Evolutionary conservation across 192 early-diverging fungal genomes (phyloP).

Genomic region (Linnemannia hyalina): DNA sequence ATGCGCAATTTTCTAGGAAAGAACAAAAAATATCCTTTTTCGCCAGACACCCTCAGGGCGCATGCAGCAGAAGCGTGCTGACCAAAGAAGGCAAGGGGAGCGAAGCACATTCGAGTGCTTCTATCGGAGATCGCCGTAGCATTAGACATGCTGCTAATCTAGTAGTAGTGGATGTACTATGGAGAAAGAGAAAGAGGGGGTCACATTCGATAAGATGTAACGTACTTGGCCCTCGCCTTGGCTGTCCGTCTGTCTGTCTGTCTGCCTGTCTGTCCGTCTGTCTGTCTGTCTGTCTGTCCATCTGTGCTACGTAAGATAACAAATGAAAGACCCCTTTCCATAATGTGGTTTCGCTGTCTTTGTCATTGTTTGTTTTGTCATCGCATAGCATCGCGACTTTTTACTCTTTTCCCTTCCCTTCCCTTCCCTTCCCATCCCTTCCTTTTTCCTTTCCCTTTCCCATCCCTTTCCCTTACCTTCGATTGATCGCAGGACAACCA

Average conservation of each 20-base stretch:
- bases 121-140: background rate
- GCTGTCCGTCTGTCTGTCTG: no score
- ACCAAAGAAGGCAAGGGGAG: constrained; percentile 1
- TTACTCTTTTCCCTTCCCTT: no score
- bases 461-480: background rate
- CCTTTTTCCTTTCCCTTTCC: no score
- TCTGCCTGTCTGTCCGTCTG: no score
- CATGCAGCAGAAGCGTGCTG: background rate
- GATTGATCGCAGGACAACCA: background rate
- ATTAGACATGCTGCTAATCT: background rate
- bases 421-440: no score
- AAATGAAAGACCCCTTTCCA: background rate
- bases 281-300: no score
- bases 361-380: no score
- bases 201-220: no score
- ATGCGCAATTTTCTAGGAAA: background rate
- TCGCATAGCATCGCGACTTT: no score
- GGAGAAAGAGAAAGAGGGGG: background rate
- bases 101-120: background rate
- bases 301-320: background rate
- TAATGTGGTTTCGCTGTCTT: background rate
- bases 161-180: no score
- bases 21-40: constrained; percentile 4
- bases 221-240: no score
- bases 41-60: background rate